phyloP scores from a whole-genome alignment of 2,329 filamentous ascomycete genomes.

The Hypomyces rosellus region DNA sequence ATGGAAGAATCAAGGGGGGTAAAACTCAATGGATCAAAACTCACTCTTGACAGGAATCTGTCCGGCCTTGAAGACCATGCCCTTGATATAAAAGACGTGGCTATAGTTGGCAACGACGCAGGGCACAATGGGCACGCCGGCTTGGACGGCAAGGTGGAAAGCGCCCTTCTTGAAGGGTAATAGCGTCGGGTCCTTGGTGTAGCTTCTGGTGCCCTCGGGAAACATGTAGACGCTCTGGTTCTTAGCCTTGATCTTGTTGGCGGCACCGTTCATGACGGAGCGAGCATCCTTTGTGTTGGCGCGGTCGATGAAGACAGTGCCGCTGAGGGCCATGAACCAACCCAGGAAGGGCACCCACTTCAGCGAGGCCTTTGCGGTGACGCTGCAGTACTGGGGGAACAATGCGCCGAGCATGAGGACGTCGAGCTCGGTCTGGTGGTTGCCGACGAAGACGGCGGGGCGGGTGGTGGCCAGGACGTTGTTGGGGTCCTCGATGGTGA shows the following conservation, averaged over 20 bases:
- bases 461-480: constrained; percentile 57
- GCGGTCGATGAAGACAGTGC: constrained; percentile 93
- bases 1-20: neutral
- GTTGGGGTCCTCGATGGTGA: constrained; percentile 63
- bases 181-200: constrained; percentile 71
- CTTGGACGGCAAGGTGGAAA: constrained; percentile 92
- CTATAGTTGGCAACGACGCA: constrained; percentile 76
- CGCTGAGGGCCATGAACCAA: constrained; percentile 87
- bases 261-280: constrained; percentile 78
- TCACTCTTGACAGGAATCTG: constrained; percentile 69
- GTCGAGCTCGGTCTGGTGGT: constrained; percentile 95
- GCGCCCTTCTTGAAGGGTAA: constrained; percentile 99
- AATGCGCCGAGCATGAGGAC: constrained; percentile 83
- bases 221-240: constrained; percentile 80
- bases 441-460: constrained; percentile 86
- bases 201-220: constrained; percentile 88
- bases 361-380: constrained; percentile 85
- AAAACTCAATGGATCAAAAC: constrained; percentile 16
- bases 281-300: constrained; percentile 76
- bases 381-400: constrained; percentile 86
- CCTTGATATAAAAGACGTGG: constrained; percentile 61
- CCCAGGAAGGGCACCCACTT: constrained; percentile 77
- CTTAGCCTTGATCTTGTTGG: constrained; percentile 66
- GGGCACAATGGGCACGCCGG: constrained; percentile 86
- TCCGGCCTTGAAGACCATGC: constrained; percentile 59